A percentile compares a stretch with the other conserved stretches of the same genome.
These are phyloP conservation scores for Ustilago trichophora DNA, from an alignment of 1,284 basidiomycete genomes.

Conservation along the genomic window DNA sequence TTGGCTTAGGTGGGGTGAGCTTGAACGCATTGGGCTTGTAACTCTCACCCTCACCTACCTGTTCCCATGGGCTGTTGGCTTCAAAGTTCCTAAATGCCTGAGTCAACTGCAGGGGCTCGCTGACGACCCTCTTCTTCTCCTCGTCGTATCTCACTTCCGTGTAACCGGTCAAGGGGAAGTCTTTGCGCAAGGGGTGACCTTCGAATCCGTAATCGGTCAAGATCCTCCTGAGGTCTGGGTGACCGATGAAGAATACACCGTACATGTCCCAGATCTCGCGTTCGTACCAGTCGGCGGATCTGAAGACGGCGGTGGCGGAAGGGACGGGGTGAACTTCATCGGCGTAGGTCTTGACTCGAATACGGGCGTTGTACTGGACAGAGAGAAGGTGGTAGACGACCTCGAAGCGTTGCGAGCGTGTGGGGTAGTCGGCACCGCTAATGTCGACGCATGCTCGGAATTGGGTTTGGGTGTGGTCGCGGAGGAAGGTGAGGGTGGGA, in stretches of 20 bases:
- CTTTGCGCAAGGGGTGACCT: conserved; percentile 95
- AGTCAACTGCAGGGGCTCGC: conserved; percentile 95
- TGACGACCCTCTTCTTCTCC: conserved; percentile 97
- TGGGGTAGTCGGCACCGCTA: conserved; percentile 93
- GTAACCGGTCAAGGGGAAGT: conserved; percentile 97
- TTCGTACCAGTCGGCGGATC: conserved; percentile 98
- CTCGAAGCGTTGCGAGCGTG: conserved; percentile 92
- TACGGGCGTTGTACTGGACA: conserved; percentile 76
- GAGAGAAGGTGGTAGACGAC: conserved; percentile 95
- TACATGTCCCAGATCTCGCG: conserved; percentile 98
- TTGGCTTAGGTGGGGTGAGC: conserved; percentile 68
- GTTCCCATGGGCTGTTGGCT: conserved; percentile 84
- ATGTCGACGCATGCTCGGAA: conserved; percentile 94
- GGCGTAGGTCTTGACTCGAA: conserved; percentile 97
- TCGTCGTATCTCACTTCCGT: conserved; percentile 98
- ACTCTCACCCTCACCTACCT: conserved; percentile 84
- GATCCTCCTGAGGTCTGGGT: conserved; percentile 95
- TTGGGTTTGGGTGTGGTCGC: conserved; percentile 95
- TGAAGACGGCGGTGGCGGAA: conserved; percentile 80
- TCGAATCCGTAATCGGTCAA: conserved; percentile 99
- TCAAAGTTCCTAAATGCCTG: conserved; percentile 99
- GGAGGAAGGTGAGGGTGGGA: conserved; percentile 89
- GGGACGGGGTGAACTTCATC: conserved; percentile 95
- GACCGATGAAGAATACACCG: conserved; percentile 94
- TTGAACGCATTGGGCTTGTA: conserved; percentile 71